These are phyloP conservation scores for Scutellaria minor DNA, from an alignment of 257 asterid genomes.

Conservation along the genomic window DNA sequence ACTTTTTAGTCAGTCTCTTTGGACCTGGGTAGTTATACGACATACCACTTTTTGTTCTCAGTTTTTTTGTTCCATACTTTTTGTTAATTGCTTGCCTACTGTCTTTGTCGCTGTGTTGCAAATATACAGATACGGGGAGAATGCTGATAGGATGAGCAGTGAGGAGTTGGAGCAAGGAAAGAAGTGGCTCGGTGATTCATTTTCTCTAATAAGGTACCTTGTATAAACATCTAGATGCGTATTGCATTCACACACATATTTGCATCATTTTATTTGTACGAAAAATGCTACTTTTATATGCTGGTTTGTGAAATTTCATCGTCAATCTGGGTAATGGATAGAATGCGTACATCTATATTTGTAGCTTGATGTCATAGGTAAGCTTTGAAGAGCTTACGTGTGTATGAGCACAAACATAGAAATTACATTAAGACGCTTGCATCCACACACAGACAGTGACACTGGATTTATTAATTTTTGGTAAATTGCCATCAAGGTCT, in stretches of 20 bases:
- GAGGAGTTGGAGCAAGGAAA: slow-evolving; percentile 89
- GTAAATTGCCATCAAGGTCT: neutral
- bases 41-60: neutral
- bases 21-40: too few species aligned
- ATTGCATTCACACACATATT: neutral
- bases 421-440: neutral
- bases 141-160: slow-evolving; percentile 64
- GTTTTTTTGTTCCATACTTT: neutral
- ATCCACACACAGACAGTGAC: neutral
- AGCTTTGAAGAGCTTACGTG: neutral
- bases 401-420: neutral
- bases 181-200: slow-evolving; percentile 89
- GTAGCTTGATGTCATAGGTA: neutral
- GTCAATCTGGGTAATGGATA: neutral
- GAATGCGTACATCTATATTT: neutral
- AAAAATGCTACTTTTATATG: slow-evolving; percentile 18
- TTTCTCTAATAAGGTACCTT: slow-evolving; percentile 74
- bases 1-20: too few species aligned
- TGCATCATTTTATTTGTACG: neutral
- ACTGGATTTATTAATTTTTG: neutral
- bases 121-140: slow-evolving; percentile 70
- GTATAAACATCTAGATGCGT: neutral
- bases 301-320: neutral
- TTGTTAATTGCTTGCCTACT: neutral
- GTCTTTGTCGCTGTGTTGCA: slow-evolving; percentile 17